Evolutionary conservation across 495 filamentous ascomycete species (phyloP).

Genomic region (Immersiella caudata): DNA sequence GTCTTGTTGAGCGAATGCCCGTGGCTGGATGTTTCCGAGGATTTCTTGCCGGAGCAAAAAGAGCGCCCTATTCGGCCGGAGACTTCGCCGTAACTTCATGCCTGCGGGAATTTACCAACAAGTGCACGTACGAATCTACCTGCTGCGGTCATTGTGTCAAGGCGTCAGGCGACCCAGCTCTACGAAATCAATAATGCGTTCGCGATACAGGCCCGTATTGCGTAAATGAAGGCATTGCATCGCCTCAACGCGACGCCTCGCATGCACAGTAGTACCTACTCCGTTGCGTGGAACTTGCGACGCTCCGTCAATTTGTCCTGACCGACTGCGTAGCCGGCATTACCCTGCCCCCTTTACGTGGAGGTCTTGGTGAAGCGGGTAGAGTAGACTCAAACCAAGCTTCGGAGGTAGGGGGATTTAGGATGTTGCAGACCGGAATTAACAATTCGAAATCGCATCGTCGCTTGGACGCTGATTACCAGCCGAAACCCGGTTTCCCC

Average conservation of each 20-base stretch:
- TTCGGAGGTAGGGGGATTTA: slow-evolving; percentile 10
- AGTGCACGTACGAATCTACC: slow-evolving; percentile 7
- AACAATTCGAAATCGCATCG: slow-evolving; percentile 6
- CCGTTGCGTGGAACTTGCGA: slow-evolving; percentile 16
- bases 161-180: slow-evolving; percentile 5
- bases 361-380: slow-evolving; percentile 11
- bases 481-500: background rate
- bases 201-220: slow-evolving; percentile 18
- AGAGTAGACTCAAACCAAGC: slow-evolving; percentile 6
- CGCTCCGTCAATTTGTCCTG: background rate
- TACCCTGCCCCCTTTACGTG: slow-evolving; percentile 2
- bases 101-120: slow-evolving; percentile 4
- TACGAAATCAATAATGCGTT: background rate
- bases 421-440: background rate
- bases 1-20: no score
- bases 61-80: background rate
- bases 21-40: no score
- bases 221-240: slow-evolving; percentile 17
- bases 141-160: slow-evolving; percentile 6
- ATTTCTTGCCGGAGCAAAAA: background rate
- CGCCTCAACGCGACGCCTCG: slow-evolving; percentile 12
- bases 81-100: background rate
- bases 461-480: background rate
- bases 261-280: background rate
- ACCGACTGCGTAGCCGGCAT: background rate